Conservation (phyloP, 1,139 yeast genomes). For the Yamadazyma dushanensis region DNA sequence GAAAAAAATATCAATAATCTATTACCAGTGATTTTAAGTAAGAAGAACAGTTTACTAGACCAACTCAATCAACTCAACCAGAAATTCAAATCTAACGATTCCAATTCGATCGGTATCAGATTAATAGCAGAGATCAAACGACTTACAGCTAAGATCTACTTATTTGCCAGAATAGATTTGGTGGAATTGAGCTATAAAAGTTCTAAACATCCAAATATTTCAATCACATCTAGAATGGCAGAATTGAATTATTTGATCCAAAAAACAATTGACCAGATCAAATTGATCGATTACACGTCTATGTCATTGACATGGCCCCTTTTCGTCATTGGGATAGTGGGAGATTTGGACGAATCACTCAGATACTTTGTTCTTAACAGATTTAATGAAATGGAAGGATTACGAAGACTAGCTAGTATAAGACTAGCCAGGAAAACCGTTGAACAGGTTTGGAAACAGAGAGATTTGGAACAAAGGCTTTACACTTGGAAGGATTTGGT, state of each 20-base stretch:
- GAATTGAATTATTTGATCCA: constrained; percentile 6
- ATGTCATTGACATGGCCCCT: constrained; percentile 40
- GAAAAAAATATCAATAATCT: constrained; percentile 4
- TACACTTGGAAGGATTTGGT: constrained; percentile 35
- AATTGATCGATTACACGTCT: constrained; percentile 19
- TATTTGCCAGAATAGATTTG: constrained; percentile 31
- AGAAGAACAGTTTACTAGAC: constrained; percentile 7
- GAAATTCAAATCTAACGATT: constrained; percentile 3
- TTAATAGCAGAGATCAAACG: constrained; percentile 36
- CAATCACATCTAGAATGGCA: not conserved
- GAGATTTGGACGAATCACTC: constrained; percentile 26
- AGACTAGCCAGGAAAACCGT: constrained; percentile 32
- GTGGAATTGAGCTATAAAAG: constrained; percentile 10
- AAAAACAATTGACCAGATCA: constrained; percentile 10
- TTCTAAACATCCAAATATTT: not conserved
- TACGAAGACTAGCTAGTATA: constrained; percentile 34
- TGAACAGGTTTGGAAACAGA: constrained; percentile 36
- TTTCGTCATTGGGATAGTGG: constrained; percentile 33
- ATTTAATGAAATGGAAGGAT: constrained; percentile 29
- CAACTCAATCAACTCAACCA: constrained; percentile 12
- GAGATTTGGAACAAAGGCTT: constrained; percentile 24
- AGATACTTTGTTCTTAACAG: constrained; percentile 35
- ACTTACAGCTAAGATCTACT: constrained; percentile 30
- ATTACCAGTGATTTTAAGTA: constrained; percentile 11
- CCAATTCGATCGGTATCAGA: constrained; percentile 9